phyloP scores from a whole-genome alignment of 129 eudicot genomes.

The Flaveria robusta region DNA sequence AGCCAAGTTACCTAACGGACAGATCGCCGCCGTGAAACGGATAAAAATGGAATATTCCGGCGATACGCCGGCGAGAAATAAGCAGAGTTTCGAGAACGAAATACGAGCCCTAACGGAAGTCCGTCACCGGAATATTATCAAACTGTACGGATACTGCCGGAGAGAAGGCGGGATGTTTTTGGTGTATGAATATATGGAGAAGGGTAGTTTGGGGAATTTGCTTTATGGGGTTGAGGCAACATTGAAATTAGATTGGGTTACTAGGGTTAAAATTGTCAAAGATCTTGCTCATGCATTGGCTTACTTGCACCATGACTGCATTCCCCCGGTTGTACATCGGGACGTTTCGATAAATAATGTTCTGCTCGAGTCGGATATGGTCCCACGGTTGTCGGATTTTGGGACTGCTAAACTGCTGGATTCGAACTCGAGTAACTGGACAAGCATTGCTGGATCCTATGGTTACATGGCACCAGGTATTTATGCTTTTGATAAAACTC shows the following conservation, averaged over 20 bases:
- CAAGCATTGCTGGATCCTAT: constrained; percentile 81
- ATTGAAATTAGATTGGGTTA: constrained; percentile 58
- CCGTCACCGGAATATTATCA: constrained; percentile 82
- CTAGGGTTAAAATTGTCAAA: constrained; percentile 65
- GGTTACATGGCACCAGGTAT: constrained; percentile 99
- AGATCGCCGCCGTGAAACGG: constrained; percentile 64
- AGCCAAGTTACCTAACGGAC: constrained; percentile 58
- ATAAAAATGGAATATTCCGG: constrained; percentile 40
- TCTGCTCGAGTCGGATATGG: constrained; percentile 66
- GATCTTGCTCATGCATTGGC: constrained; percentile 87
- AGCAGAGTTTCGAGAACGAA: constrained; percentile 73
- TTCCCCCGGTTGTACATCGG: constrained; percentile 78
- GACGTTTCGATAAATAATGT: constrained; percentile 71
- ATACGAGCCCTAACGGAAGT: constrained; percentile 73
- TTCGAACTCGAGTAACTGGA: constrained; percentile 63
- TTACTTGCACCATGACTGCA: constrained; percentile 91
- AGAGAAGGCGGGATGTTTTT: constrained; percentile 54
- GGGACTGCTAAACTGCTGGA: constrained; percentile 79
- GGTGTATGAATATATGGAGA: constrained; percentile 78
- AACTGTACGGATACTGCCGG: constrained; percentile 74
- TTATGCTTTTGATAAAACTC: background rate
- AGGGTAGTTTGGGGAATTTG: constrained; percentile 75
- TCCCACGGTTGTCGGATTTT: constrained; percentile 79
- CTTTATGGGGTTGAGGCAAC: constrained; percentile 48
- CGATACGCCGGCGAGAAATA: constrained; percentile 44